These are phyloP conservation scores for Raphanus sativus DNA, from an alignment of 345 rosid species.

Conservation along the genomic window DNA sequence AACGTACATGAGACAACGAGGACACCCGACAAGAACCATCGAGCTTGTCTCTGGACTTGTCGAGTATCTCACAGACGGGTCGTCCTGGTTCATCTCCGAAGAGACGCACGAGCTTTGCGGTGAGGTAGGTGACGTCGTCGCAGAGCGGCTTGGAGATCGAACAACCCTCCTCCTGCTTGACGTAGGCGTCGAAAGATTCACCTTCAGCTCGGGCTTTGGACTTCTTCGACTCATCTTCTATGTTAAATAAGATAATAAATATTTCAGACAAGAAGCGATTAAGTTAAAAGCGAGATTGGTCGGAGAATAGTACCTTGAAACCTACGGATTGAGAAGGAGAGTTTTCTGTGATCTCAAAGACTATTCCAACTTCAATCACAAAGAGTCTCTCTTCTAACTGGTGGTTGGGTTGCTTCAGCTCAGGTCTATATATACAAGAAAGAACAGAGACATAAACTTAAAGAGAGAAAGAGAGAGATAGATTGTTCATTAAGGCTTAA, in stretches of 20 bases:
- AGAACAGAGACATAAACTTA: slow-evolving; percentile 39
- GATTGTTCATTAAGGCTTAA: slow-evolving; percentile 65
- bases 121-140: slow-evolving; percentile 70
- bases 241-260: not conserved
- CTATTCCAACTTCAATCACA: slow-evolving; percentile 16
- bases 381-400: slow-evolving; percentile 30
- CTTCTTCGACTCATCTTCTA: slow-evolving; percentile 72
- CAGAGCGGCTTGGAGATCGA: slow-evolving; percentile 69
- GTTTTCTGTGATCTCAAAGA: slow-evolving; percentile 18
- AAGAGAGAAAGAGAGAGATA: slow-evolving; percentile 38
- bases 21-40: slow-evolving; percentile 93
- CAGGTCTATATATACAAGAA: slow-evolving; percentile 56
- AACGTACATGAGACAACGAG: slow-evolving; percentile 87
- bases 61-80: slow-evolving; percentile 40
- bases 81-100: slow-evolving; percentile 70
- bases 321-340: slow-evolving; percentile 21
- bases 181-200: slow-evolving; percentile 86
- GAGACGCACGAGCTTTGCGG: slow-evolving; percentile 96
- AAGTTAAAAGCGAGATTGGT: slow-evolving; percentile 17
- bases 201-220: slow-evolving; percentile 87
- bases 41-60: slow-evolving; percentile 92
- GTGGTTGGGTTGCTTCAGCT: slow-evolving; percentile 42
- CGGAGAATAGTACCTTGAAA: slow-evolving; percentile 36
- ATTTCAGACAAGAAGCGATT: slow-evolving; percentile 15
- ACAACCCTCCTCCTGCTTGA: slow-evolving; percentile 39